Evolutionary conservation across 768 basidiomycete genomes (phyloP).

Genomic region (Lactifluus echinatus): DNA sequence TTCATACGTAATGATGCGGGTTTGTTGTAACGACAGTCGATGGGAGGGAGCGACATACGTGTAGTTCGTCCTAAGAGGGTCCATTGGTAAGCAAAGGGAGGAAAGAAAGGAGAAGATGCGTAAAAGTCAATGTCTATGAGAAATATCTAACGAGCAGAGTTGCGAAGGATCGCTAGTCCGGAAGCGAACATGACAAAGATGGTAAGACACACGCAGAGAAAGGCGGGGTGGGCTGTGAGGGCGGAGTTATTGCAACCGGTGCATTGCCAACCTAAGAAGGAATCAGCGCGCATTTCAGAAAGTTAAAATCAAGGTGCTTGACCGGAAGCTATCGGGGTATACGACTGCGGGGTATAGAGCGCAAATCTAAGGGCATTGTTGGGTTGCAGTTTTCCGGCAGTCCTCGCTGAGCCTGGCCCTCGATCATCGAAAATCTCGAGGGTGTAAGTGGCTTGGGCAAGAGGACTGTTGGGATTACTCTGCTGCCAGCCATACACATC

Average conservation of each 20-base stretch:
- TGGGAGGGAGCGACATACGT: slow-evolving; percentile 1
- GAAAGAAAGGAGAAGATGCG: not conserved
- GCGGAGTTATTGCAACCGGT: slow-evolving; percentile 38
- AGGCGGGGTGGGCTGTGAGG: slow-evolving; percentile 41
- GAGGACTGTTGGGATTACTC: slow-evolving; percentile 48
- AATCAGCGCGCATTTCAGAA: not conserved
- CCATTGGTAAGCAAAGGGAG: not conserved
- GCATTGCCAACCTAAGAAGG: slow-evolving; percentile 46
- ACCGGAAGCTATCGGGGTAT: slow-evolving; percentile 56
- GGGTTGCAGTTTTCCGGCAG: slow-evolving; percentile 58
- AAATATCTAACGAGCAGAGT: slow-evolving; percentile 22
- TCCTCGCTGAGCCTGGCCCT: slow-evolving; percentile 51
- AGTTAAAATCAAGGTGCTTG: slow-evolving; percentile 19
- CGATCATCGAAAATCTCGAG: slow-evolving; percentile 76
- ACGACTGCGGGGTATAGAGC: slow-evolving; percentile 68
- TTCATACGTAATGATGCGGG: not conserved
- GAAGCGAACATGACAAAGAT: slow-evolving; percentile 58
- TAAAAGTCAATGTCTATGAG: slow-evolving; percentile 11
- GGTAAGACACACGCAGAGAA: slow-evolving; percentile 45
- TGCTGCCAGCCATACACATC: slow-evolving; percentile 71
- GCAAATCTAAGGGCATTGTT: slow-evolving; percentile 72
- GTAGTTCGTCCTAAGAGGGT: slow-evolving; percentile 4
- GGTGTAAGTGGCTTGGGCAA: slow-evolving; percentile 70
- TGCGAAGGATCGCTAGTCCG: slow-evolving; percentile 50
- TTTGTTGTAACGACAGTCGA: slow-evolving; percentile 6